A percentile compares a stretch with the other conserved stretches of the same genome.
These are phyloP conservation scores for Arthrobotrys megalospora DNA, from an alignment of 2,329 filamentous ascomycete genomes.

Conservation along the genomic window DNA sequence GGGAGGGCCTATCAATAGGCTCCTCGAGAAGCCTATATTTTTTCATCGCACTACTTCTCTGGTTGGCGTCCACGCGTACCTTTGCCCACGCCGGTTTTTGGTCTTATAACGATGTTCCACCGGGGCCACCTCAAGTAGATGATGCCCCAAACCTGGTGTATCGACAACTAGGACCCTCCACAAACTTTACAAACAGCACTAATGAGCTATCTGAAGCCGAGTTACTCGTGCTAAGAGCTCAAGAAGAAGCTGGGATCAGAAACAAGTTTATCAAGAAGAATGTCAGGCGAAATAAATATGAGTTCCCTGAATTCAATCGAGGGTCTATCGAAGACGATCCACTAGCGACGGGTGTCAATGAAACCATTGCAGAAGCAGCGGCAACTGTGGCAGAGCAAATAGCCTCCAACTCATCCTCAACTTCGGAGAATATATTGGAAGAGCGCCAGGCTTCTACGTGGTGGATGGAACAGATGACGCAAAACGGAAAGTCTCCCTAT, in stretches of 20 bases:
- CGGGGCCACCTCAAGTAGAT: too few relatives aligned
- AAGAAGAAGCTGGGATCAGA: not conserved
- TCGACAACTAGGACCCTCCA: not conserved
- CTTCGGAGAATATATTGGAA: not conserved
- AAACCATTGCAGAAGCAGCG: not conserved
- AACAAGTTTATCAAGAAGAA: not conserved
- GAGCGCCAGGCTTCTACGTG: not conserved
- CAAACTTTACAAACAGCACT: not conserved
- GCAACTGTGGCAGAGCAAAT: not conserved
- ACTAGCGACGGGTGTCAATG: constrained; percentile 5
- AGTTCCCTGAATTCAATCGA: not conserved
- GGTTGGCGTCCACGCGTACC: too few relatives aligned
- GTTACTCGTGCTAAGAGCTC: not conserved
- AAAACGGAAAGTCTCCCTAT: constrained; percentile 3
- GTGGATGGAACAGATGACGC: constrained; percentile 14
- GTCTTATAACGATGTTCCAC: too few relatives aligned
- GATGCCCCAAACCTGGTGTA: not conserved
- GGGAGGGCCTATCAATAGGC: too few relatives aligned
- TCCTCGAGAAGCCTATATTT: too few relatives aligned
- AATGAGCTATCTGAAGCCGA: not conserved
- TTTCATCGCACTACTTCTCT: too few relatives aligned
- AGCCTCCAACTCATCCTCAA: not conserved
- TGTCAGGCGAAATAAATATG: constrained; percentile 2
- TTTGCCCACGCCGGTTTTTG: too few relatives aligned
- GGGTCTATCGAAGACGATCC: not conserved